Conservation (phyloP, 352 stramenopile species). For the Globisporangium takayamanum region DNA sequence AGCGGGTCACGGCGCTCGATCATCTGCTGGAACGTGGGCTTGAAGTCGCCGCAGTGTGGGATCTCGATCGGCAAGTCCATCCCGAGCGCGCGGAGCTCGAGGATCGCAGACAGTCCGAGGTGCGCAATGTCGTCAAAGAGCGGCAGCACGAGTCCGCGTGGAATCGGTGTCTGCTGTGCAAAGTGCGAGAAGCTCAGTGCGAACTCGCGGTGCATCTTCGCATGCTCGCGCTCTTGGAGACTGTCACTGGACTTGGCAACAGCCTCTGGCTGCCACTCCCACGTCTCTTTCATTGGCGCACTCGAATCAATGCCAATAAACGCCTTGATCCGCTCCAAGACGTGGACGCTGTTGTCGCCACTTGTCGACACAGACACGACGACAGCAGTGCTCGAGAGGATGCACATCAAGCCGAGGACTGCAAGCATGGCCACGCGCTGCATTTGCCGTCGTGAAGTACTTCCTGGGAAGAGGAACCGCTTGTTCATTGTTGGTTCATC, state of each 20-base stretch:
- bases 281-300: neutral
- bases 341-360: neutral
- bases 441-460: neutral
- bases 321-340: conserved; percentile 7
- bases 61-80: conserved; percentile 60
- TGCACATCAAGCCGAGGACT: conserved; percentile 1
- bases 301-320: neutral
- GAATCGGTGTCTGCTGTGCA: conserved; percentile 20
- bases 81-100: conserved; percentile 45
- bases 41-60: conserved; percentile 62
- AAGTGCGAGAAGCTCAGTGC: conserved; percentile 11
- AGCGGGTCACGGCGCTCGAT: conserved; percentile 29
- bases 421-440: conserved; percentile 7
- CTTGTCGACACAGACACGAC: neutral
- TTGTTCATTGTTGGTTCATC: neutral
- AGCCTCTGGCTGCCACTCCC: neutral
- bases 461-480: neutral
- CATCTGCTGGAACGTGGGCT: conserved; percentile 23
- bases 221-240: neutral
- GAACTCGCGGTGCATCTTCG: conserved; percentile 10
- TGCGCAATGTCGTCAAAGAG: conserved; percentile 56
- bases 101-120: conserved; percentile 54
- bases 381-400: conserved; percentile 6
- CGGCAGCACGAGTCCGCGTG: conserved; percentile 52
- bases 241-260: neutral